phyloP scores from a whole-genome alignment of 768 basidiomycete species.

The Psilocybe subaeruginosa region DNA sequence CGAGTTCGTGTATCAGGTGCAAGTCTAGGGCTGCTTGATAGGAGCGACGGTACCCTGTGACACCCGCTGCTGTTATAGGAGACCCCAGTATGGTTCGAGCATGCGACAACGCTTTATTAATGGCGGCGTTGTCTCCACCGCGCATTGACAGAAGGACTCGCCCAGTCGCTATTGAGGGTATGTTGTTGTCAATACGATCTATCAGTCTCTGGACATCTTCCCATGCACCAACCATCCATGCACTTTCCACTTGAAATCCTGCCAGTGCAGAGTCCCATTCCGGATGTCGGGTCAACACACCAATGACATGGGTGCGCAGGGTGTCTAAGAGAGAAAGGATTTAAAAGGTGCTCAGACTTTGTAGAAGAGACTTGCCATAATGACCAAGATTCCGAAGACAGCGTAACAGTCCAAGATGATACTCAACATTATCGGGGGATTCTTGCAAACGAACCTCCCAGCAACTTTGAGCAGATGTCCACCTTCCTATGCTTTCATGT shows the following conservation, averaged over 20 bases:
- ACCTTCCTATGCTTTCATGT: slow-evolving; percentile 94
- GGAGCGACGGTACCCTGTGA: slow-evolving; percentile 79
- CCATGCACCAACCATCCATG: slow-evolving; percentile 97
- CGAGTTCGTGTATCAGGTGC: slow-evolving; percentile 86
- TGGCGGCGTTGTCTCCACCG: slow-evolving; percentile 44
- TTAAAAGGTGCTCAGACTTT: neutral
- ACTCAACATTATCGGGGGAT: slow-evolving; percentile 85
- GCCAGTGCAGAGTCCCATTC: slow-evolving; percentile 80
- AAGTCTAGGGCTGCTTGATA: slow-evolving; percentile 88
- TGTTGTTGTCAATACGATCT: slow-evolving; percentile 47
- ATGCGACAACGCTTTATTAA: slow-evolving; percentile 54
- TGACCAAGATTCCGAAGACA: slow-evolving; percentile 95
- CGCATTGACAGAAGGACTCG: slow-evolving; percentile 82
- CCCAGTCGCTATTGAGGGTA: slow-evolving; percentile 74
- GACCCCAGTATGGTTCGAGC: slow-evolving; percentile 78
- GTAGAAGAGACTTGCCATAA: slow-evolving; percentile 68
- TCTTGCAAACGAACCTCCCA: slow-evolving; percentile 97
- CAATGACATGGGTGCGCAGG: slow-evolving; percentile 90
- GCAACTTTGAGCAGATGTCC: slow-evolving; percentile 99
- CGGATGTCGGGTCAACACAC: slow-evolving; percentile 83
- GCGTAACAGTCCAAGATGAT: slow-evolving; percentile 86
- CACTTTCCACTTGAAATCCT: slow-evolving; percentile 89
- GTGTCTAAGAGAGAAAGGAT: slow-evolving; percentile 63
- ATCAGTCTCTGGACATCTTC: slow-evolving; percentile 71
- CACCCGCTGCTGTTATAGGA: slow-evolving; percentile 81